Percentiles rank a stretch among this genome's conserved stretches.
These are phyloP conservation scores for Saturnispora bothae DNA, from an alignment of 805 yeast species.

Conservation along the genomic window DNA sequence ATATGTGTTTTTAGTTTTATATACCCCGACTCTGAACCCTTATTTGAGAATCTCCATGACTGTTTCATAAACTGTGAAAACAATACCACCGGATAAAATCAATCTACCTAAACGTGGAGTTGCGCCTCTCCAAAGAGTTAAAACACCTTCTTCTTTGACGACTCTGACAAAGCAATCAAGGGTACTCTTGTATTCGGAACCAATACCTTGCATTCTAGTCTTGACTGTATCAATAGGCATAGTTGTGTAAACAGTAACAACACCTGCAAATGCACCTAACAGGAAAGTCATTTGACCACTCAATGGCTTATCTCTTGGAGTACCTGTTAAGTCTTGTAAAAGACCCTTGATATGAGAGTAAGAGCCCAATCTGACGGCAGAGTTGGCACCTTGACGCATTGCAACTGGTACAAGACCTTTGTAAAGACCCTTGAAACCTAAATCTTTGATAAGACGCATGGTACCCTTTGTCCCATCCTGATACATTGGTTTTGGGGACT, in stretches of 20 bases:
- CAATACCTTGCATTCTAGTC: conserved; percentile 93
- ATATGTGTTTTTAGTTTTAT: too few species aligned
- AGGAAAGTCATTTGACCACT: conserved; percentile 72
- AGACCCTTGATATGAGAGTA: conserved; percentile 78
- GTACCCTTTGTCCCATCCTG: conserved; percentile 58
- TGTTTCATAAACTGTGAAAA: conserved; percentile 91
- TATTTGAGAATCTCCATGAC: conserved; percentile 52
- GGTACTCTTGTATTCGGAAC: conserved; percentile 62
- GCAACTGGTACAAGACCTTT: conserved; percentile 90
- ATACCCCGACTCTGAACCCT: too few species aligned
- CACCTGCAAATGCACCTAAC: conserved; percentile 85
- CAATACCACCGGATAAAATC: conserved; percentile 92
- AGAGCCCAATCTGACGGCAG: conserved; percentile 88
- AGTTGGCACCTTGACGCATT: conserved; percentile 90
- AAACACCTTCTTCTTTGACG: conserved; percentile 77
- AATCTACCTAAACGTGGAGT: conserved; percentile 92
- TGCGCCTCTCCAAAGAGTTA: conserved; percentile 96
- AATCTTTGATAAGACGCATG: conserved; percentile 53
- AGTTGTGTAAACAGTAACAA: conserved; percentile 81
- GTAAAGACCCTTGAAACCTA: conserved; percentile 77
- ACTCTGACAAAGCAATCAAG: conserved; percentile 72
- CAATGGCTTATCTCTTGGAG: conserved; percentile 64
- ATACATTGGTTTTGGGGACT: conserved; percentile 65
- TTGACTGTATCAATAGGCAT: conserved; percentile 96
- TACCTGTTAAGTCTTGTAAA: conserved; percentile 57